Base-by-base conservation (phyloP, 1,284 basidiomycete genomes). In the Papiliotrema laurentii region DNA sequence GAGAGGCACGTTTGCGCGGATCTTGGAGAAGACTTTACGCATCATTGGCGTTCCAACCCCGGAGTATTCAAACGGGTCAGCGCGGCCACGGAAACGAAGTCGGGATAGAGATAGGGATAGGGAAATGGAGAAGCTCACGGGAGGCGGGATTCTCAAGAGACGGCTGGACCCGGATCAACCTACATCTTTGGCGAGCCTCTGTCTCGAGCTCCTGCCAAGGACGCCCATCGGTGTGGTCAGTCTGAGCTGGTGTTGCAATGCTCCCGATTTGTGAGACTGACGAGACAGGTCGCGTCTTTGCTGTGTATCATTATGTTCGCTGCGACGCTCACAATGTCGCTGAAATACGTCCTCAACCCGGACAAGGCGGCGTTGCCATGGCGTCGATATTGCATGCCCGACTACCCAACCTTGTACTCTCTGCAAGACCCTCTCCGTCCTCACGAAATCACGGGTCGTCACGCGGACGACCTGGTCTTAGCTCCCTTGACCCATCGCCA, bases 281-380 rank as follows among this genome's bases (percentile, higher is more conserved):
- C n/a, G n/a, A n/a, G n/a, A 25, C 47, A 62, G 51, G 50, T 54
- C 36, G 30, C 64, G n/a, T 56, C 83, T 48, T 77, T 85, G 49
- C 83, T 92, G 63, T 82, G 83, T 51, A 81, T 89, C 54, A 83
- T 83, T 57, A 78, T 87, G 58, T 86, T 88, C 50, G 72, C 70
- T 13, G 52, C 68, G 38, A 47, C 56, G n/a, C 50, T 69, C 34
- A 79, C 77, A 5, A 81, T 89, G 51, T 78, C 88, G 47, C 80
- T 97, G 70, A 92, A 91, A 68, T 87, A 94, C 72, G 81, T 93
- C 55, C 82, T 97, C 65, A 93, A 97, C 68, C 90, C 92, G 39
- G 94, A 98, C 79, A 97, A 97, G 72, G 86, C 87, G 49, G 86
- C 90, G 14, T 75, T 94, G 26, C 92, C 93, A 37, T 98, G 92